Evolutionary conservation across 768 basidiomycete genomes (phyloP).

Genomic region (Suillus occidentalis): DNA sequence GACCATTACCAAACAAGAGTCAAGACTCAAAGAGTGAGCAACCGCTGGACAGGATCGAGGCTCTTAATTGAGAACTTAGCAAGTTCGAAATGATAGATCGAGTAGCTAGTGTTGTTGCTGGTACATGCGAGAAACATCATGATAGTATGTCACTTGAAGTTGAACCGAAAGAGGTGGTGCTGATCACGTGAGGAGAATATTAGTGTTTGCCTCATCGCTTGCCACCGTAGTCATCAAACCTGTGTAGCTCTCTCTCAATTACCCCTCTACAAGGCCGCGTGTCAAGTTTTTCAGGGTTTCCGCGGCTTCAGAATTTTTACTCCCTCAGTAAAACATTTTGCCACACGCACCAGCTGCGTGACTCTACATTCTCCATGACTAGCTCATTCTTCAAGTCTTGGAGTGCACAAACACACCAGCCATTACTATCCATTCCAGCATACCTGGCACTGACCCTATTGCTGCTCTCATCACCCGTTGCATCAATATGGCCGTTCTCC

Average conservation of each 20-base stretch:
- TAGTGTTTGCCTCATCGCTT: neutral
- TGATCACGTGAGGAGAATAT: neutral
- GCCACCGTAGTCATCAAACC: neutral
- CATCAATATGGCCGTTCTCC: conserved; percentile 77
- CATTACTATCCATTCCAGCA: neutral
- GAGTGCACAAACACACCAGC: conserved; percentile 3
- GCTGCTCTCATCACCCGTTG: conserved; percentile 21
- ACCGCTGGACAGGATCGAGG: neutral
- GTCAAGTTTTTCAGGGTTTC: neutral
- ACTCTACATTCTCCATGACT: neutral
- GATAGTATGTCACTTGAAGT: too few species aligned
- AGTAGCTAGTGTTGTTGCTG: too few species aligned
- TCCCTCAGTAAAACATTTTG: neutral
- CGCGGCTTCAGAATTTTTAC: neutral
- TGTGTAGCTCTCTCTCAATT: neutral
- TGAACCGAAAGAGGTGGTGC: too few species aligned
- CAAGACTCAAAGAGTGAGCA: neutral
- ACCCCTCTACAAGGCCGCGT: neutral
- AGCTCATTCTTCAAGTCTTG: conserved; percentile 3
- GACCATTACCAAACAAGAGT: neutral
- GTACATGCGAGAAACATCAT: too few species aligned
- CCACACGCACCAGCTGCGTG: neutral
- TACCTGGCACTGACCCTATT: conserved; percentile 12
- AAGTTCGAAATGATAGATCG: neutral
- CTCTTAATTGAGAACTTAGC: neutral